Base-by-base conservation (phyloP, 2,329 filamentous ascomycete species). In the Trichophyton equinum region DNA sequence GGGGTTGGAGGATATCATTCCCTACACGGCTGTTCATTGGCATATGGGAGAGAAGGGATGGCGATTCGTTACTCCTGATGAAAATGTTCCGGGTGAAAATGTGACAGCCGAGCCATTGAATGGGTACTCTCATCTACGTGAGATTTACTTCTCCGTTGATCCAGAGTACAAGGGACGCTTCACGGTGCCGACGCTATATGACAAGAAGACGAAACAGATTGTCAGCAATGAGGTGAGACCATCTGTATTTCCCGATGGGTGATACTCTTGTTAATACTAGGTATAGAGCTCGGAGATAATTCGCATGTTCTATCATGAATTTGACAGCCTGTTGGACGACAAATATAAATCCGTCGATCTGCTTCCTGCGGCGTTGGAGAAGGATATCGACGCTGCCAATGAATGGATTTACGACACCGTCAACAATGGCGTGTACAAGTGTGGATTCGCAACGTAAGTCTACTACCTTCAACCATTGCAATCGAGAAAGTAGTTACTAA, bases 21-120 rank as follows among this genome's bases (percentile, higher is more conserved):
- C 83, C 4, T 80, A 83, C 62, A 94, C 89, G 0, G 84, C 83
- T n/a, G 91, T 96, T 59, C 91, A 96, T 75, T 97, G 91, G 92
- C 86, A 96, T 68, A 84, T 97, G 77, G 84, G 67, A 63, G 85
- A 77, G 70, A 84, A 77, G 76, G 85, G 91, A 64, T 96, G 91
- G 91, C 86, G 89, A 58, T 96, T 96, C 73, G 82, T 82, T 4
- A 87, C 84, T 0, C 62, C 81, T 1, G 82, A 85, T 20, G 85
- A 87, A 64, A 73, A 81, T 0, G 62, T 83, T 1, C 76, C 82
- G 0, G 82, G 82, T 27, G 80, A 80, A 65, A 82, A 78, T 70
- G 77, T 73, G 62, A 76, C 64, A 62, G 78, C 68, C 27, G 84
- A 75, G 62, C 87, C 57, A 80, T 84, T 76, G 83, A 88, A 61